Evolutionary conservation across 148 eudicot species (phyloP).

Genomic region (Heliosperma pusillum): DNA sequence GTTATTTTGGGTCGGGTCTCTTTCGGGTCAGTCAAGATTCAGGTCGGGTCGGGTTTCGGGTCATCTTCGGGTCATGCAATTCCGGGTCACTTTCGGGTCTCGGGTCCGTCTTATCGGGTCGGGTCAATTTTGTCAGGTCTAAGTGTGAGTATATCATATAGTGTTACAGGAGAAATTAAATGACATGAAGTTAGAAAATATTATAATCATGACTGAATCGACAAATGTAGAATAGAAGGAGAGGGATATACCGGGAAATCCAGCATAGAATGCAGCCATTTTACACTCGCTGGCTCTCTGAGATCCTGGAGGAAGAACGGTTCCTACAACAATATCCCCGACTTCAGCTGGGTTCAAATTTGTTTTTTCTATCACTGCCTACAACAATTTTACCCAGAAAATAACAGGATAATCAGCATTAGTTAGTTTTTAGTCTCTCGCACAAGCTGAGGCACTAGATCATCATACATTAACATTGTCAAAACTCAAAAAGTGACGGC

Average conservation of each 20-base stretch:
- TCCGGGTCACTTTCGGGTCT: no score
- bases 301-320: constrained; percentile 88
- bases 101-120: no score
- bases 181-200: no score
- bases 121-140: no score
- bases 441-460: background rate
- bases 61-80: no score
- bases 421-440: background rate
- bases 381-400: constrained; percentile 1
- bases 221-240: constrained; percentile 2
- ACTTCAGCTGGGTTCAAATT: constrained; percentile 90
- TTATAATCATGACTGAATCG: background rate
- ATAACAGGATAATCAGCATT: background rate
- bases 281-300: constrained; percentile 93
- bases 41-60: no score
- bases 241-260: constrained; percentile 72
- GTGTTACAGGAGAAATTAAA: background rate
- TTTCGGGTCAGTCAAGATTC: no score
- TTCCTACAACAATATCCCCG: constrained; percentile 95
- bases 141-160: no score
- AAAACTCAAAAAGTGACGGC: background rate
- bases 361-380: constrained; percentile 94
- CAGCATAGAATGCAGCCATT: constrained; percentile 97
- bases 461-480: background rate
- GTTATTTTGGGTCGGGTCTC: no score